Base-by-base conservation (phyloP, 176 grass and related monocot genomes). In the Poa pratensis region DNA sequence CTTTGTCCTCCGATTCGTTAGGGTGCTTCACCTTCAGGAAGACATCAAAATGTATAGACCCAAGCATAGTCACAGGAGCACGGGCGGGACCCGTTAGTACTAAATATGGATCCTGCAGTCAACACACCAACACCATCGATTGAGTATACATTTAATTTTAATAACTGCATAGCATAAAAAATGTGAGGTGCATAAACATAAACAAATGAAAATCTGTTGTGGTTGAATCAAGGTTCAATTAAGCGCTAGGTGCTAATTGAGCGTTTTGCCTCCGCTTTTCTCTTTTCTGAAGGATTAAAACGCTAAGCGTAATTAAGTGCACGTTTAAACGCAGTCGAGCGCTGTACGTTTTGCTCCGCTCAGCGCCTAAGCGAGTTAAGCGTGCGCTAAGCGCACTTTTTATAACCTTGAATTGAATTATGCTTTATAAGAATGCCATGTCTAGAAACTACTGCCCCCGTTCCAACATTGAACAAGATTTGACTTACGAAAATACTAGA, bases 71-170 rank as follows among this genome's bases (percentile, higher is more conserved):
- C 40, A 72, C 40, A 3, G 69, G 69, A 72, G 69, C 69, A 72
- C 69, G 69, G n/a, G 11, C 9, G 48, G 69, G 69, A 48, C 69
- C 69, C 48, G n/a, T 72, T 72, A 72, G 43, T 48, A 16, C 12
- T 24, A 72, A 72, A 46, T 72, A 72, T 26, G 40, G 69, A 72
- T 48, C 40, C 40, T 72, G 40, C n/a, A 72, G 7, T 12, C n/a
- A 72, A 72, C n/a, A 72, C 69, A n/a, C 13, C 11, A 46, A 26
- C 40, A 72, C n/a, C 5, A 72, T 1, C 1, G 43, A 72, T 24
- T 48, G 42, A 26, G 40, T 48, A 72, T 17, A 17, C 32, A 64
- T 30, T 30, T 64, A 13, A 14, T 4, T 62, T 62, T 63, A 45
- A 8, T 13, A 24, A 27, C 9, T 62, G 26, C 26, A 30, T 64